Evolutionary conservation across 768 basidiomycete species (phyloP), one percentile per base, ranked within the genome.

Genomic region (Boletus sensibilis): DNA sequence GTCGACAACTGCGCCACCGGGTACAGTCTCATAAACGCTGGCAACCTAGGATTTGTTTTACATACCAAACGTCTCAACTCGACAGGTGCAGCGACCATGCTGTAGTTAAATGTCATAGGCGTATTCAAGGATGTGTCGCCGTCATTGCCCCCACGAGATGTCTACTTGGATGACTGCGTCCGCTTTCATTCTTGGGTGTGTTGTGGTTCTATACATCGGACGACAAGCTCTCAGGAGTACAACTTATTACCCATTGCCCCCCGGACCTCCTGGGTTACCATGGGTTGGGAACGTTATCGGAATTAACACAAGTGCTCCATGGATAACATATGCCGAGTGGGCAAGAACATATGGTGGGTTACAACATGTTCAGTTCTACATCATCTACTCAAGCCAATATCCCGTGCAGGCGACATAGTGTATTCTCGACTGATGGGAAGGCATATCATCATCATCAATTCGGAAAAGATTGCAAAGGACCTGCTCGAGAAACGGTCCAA

Each of bases 401-500:
- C 11, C 11, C 27, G 4, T n/a, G 23, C 11, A 59, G 57, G 58
- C 1, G 57, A 59, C 20, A 42, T 59, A 3, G 14, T 60, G 5
- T 34, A 60, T n/a, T 6, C 39, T 21, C 45, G 45, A 10, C 11
- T 38, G 2, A n/a, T 61, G 9, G 59, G 60, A 14, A 52, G 41
- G 16, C 46, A 61, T 16, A 20, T 61, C 39, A 50, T 61, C 20
- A 50, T 62, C 23, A 11, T 60, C 53, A 60, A 52, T 5, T 61
- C 59, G 2, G 59, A 61, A 14, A 31, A 35, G 5, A 18, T 52
- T 6, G 59, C 59, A 1, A 45, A 35, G 39, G 59, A 61, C 4
- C 18, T 61, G 2, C 49, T 61, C 10, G 53, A 61, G n/a, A 25
- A 38, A 5, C 50, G 46, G 14, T 61, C 60, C 7, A 38, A 18